Conservation (phyloP, 208 protist species). For the Lotmaria passim region DNA sequence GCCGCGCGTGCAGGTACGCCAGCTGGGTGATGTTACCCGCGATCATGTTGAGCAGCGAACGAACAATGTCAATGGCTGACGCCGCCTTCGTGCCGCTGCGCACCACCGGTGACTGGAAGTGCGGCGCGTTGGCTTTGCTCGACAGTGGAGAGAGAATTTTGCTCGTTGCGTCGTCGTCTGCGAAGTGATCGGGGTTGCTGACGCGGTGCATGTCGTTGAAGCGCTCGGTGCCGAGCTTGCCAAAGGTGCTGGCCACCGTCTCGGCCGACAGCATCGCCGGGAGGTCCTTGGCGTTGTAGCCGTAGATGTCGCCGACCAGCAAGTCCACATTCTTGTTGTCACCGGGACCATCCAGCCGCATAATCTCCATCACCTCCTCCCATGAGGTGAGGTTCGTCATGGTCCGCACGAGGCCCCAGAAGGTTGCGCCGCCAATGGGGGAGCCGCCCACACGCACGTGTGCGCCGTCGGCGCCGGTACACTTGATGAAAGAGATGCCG, state of each 20-base stretch:
- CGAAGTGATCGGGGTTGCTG: slow-evolving; percentile 34
- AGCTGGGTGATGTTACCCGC: slow-evolving; percentile 97
- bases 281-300: slow-evolving; percentile 92
- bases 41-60: slow-evolving; percentile 95
- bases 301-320: slow-evolving; percentile 98
- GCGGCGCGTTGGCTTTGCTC: slow-evolving; percentile 3
- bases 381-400: slow-evolving; percentile 94
- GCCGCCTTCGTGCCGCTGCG: slow-evolving; percentile 28
- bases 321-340: slow-evolving; percentile 96
- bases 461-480: slow-evolving; percentile 74
- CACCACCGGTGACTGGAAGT: slow-evolving; percentile 16
- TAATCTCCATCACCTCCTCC: slow-evolving; percentile 96
- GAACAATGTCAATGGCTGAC: slow-evolving; percentile 87
- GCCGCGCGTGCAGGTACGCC: slow-evolving; percentile 93
- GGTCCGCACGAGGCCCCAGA: slow-evolving; percentile 95
- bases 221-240: slow-evolving; percentile 84
- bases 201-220: slow-evolving; percentile 46
- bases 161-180: slow-evolving; percentile 44
- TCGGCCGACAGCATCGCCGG: slow-evolving; percentile 87
- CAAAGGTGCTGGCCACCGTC: slow-evolving; percentile 90
- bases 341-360: slow-evolving; percentile 90
- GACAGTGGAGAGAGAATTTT: slow-evolving; percentile 38
- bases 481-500: slow-evolving; percentile 97
- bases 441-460: slow-evolving; percentile 95
- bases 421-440: slow-evolving; percentile 96